A percentile compares a stretch with the other conserved stretches of the same genome.
These are phyloP conservation scores for Botrytis medusae DNA, from an alignment of 2,329 filamentous ascomycete genomes.

Conservation along the genomic window DNA sequence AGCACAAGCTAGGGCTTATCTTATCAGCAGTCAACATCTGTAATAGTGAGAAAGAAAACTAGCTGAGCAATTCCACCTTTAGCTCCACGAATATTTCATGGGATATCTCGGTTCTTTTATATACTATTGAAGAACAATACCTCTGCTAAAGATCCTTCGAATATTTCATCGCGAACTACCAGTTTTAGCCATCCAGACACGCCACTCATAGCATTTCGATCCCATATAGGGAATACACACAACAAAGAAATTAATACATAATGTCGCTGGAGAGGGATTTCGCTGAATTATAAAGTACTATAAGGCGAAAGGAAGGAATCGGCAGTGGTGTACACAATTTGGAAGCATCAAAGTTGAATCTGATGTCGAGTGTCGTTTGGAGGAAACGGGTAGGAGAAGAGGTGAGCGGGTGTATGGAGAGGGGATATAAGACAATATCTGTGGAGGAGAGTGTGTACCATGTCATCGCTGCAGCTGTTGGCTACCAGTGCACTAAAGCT, in stretches of 20 bases:
- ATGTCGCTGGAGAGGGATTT: background rate
- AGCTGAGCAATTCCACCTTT: background rate
- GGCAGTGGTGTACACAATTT: background rate
- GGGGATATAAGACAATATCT: background rate
- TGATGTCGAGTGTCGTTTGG: background rate
- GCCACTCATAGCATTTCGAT: background rate
- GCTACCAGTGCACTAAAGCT: background rate
- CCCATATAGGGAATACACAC: rapidly evolving
- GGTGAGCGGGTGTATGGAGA: background rate
- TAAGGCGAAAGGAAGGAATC: too few relatives aligned
- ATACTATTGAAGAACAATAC: background rate
- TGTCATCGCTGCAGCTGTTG: background rate
- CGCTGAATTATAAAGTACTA: background rate
- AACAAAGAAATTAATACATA: background rate
- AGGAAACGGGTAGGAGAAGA: rapidly evolving
- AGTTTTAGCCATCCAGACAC: too few relatives aligned
- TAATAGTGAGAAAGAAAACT: background rate
- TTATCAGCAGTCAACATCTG: background rate
- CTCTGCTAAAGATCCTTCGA: too few relatives aligned
- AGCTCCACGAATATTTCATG: background rate
- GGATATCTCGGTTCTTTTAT: rapidly evolving
- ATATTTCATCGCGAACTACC: too few relatives aligned
- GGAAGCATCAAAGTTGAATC: background rate
- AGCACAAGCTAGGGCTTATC: background rate
- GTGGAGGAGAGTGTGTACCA: rapidly evolving